These are phyloP conservation scores for Yamadazyma triangularis DNA, from an alignment of 1,139 yeast genomes.

Conservation along the genomic window DNA sequence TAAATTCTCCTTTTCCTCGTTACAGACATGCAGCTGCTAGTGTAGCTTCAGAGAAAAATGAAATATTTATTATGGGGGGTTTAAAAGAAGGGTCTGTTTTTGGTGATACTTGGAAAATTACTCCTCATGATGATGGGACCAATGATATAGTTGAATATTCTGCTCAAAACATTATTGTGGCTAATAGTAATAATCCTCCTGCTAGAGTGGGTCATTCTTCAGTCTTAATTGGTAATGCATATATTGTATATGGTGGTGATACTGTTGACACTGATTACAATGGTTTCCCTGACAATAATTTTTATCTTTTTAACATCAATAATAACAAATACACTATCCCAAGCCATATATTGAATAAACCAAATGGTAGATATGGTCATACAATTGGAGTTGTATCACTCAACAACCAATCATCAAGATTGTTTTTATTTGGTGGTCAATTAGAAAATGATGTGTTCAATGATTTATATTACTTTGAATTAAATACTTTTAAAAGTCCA, in stretches of 20 bases:
- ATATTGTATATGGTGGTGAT: slow-evolving; percentile 94
- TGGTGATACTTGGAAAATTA: slow-evolving; percentile 88
- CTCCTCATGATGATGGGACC: slow-evolving; percentile 31
- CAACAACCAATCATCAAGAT: slow-evolving; percentile 62
- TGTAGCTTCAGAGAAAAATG: slow-evolving; percentile 73
- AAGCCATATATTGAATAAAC: slow-evolving; percentile 74
- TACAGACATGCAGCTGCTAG: slow-evolving; percentile 88
- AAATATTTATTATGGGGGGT: slow-evolving; percentile 91
- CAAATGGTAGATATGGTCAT: slow-evolving; percentile 93
- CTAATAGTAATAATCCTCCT: slow-evolving; percentile 63
- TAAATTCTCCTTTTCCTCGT: slow-evolving; percentile 87
- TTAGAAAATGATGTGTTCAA: slow-evolving; percentile 82
- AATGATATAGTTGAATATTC: slow-evolving; percentile 31
- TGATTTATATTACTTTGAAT: slow-evolving; percentile 82
- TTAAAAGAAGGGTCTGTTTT: slow-evolving; percentile 87
- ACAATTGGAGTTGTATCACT: slow-evolving; percentile 60
- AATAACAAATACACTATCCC: slow-evolving; percentile 91
- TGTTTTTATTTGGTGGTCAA: slow-evolving; percentile 94
- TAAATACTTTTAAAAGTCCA: slow-evolving; percentile 82
- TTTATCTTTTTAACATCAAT: slow-evolving; percentile 85
- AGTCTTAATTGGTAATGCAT: slow-evolving; percentile 90
- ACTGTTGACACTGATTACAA: slow-evolving; percentile 79
- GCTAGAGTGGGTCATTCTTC: slow-evolving; percentile 97
- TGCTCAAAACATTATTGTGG: slow-evolving; percentile 61
- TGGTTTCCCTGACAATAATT: slow-evolving; percentile 80